A percentile compares a stretch with the other conserved stretches of the same genome.
Evolutionary conservation across 345 rosid genomes (phyloP).

Genomic region (Bruguiera sexangula): DNA sequence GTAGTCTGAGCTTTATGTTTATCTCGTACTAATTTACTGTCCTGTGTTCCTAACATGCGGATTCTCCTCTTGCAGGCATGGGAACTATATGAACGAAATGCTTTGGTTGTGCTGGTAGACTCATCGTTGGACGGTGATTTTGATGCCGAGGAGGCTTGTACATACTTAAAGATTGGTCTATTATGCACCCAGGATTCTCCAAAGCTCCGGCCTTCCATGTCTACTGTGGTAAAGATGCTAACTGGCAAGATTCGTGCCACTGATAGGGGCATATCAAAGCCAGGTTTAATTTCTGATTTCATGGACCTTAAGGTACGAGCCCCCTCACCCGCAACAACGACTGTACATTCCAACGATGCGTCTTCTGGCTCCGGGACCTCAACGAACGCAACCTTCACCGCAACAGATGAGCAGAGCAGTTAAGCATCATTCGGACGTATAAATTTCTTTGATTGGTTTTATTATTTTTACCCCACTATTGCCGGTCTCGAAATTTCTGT

Average conservation of each 20-base stretch:
- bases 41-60: too few relatives aligned
- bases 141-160: constrained; percentile 71
- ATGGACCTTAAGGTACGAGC: constrained; percentile 70
- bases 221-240: constrained; percentile 55
- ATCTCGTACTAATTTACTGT: too few relatives aligned
- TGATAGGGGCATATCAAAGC: constrained; percentile 44
- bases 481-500: not conserved
- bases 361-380: constrained; percentile 47
- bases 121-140: constrained; percentile 46
- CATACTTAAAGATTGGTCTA: constrained; percentile 60
- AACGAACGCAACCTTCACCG: constrained; percentile 39
- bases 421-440: not conserved
- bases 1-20: too few relatives aligned
- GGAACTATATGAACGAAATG: constrained; percentile 65
- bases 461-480: not conserved
- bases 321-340: constrained; percentile 22
- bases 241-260: constrained; percentile 43
- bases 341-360: constrained; percentile 31
- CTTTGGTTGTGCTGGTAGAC: constrained; percentile 66
- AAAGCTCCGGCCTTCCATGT: constrained; percentile 69
- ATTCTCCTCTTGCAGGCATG: constrained; percentile 52
- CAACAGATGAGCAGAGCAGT: constrained; percentile 23
- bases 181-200: constrained; percentile 78
- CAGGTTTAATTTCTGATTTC: constrained; percentile 73
- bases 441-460: not conserved